Percentiles rank a stretch among this genome's conserved stretches.
Conservation (phyloP, 139 green algal genomes). For the Eudorina sp. region DNA sequence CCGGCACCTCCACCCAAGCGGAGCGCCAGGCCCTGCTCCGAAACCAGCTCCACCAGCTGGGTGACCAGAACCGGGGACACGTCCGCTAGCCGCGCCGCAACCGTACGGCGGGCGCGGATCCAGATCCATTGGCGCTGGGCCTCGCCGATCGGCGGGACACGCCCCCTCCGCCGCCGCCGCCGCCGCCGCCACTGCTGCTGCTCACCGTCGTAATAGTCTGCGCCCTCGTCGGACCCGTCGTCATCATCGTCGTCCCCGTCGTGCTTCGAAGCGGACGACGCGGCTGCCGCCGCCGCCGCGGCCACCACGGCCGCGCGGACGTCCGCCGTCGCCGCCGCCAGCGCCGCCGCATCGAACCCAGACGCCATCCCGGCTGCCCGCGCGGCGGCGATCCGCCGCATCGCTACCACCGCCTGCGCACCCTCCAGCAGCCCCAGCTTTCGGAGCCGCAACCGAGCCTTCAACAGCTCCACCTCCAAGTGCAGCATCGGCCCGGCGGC, state of each 20-base stretch:
- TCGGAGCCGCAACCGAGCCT: background rate
- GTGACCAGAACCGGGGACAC: background rate
- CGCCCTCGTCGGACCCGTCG: background rate
- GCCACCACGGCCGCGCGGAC: background rate
- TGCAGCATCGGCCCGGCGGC: background rate
- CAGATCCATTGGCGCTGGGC: conserved; percentile 22
- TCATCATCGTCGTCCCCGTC: background rate
- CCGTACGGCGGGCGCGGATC: background rate
- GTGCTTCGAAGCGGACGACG: background rate
- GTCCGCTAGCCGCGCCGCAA: background rate
- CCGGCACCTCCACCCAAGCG: background rate
- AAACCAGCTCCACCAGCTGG: background rate
- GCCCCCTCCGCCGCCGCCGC: background rate
- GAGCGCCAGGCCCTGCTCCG: background rate
- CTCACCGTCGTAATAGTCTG: background rate
- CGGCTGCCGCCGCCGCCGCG: background rate
- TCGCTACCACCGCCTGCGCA: background rate
- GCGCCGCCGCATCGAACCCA: background rate
- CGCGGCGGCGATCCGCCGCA: background rate
- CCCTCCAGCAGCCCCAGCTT: background rate
- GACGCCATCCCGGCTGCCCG: background rate
- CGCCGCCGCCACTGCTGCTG: background rate
- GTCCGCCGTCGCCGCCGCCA: background rate
- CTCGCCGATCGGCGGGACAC: background rate
- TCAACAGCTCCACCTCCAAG: conserved; percentile 14